Percentiles rank a stretch among this genome's conserved stretches.
These are phyloP conservation scores for Ophiocordyceps australis DNA, from an alignment of 2,329 filamentous ascomycete species.

Conservation along the genomic window DNA sequence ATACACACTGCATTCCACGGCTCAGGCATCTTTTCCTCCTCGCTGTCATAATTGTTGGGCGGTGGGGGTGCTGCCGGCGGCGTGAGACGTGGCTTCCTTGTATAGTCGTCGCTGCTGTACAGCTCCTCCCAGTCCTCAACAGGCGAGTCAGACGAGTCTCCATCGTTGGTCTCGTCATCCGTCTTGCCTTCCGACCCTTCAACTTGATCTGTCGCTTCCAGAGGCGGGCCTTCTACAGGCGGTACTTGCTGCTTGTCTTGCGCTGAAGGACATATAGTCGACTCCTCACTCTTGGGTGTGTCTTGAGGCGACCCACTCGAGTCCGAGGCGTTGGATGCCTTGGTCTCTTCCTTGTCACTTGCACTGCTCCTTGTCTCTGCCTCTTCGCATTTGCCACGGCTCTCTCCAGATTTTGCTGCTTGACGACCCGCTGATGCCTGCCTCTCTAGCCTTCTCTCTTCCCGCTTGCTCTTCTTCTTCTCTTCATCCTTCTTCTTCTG, in stretches of 20 bases:
- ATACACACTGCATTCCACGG: constrained; percentile 47
- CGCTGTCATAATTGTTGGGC: constrained; percentile 26
- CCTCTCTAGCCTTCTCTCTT: constrained; percentile 8
- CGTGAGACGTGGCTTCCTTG: constrained; percentile 26
- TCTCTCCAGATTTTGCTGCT: not conserved
- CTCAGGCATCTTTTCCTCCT: constrained; percentile 36
- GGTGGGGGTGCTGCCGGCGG: constrained; percentile 14
- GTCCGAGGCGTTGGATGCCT: constrained; percentile 8
- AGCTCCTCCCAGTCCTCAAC: constrained; percentile 40
- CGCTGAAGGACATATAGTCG: constrained; percentile 5
- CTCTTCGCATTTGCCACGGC: not conserved
- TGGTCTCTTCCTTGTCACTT: constrained; percentile 4
- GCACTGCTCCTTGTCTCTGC: not conserved
- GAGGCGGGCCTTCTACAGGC: constrained; percentile 8
- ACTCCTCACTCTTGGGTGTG: constrained; percentile 13
- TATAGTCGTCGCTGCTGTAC: constrained; percentile 39
- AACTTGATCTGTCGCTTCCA: constrained; percentile 5
- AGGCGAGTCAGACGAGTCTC: constrained; percentile 40
- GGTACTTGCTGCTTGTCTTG: constrained; percentile 17
- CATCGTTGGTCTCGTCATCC: constrained; percentile 13
- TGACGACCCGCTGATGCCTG: constrained; percentile 4
- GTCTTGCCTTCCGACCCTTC: constrained; percentile 4
- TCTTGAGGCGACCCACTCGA: constrained; percentile 13
- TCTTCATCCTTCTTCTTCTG: constrained; percentile 19
- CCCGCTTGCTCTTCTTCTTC: constrained; percentile 13